Conservation (phyloP, 192 early-diverging fungal genomes). For the Chytriomyces sp. region DNA sequence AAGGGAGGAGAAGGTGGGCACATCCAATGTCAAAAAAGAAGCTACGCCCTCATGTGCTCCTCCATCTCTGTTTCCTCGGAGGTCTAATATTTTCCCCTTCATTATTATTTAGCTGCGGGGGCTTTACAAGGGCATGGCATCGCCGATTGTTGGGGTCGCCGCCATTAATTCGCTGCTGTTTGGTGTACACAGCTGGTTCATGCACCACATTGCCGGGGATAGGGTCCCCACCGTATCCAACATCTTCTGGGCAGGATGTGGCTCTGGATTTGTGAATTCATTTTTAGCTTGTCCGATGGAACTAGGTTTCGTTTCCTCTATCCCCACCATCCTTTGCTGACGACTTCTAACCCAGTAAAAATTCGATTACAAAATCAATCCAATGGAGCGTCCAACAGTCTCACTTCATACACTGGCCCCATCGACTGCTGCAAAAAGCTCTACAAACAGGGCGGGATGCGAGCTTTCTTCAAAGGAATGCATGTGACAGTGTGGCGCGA, state of each 20-base stretch:
- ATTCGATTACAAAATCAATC: constrained; percentile 51
- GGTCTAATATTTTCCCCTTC: too few relatives aligned
- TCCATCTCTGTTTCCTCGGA: too few relatives aligned
- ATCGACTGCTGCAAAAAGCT: constrained; percentile 45
- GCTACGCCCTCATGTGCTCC: too few relatives aligned
- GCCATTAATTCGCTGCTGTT: constrained; percentile 50
- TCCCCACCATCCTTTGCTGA: too few relatives aligned
- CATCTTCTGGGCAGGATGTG: constrained; percentile 49
- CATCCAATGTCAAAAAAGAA: too few relatives aligned
- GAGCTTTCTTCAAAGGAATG: constrained; percentile 42
- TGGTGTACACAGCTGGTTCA: constrained; percentile 51
- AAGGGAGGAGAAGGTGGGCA: constrained; percentile 45
- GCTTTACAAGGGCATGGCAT: constrained; percentile 94
- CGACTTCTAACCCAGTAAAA: constrained; percentile 49
- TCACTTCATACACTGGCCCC: constrained; percentile 38
- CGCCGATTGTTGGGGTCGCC: constrained; percentile 87
- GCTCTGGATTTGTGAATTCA: constrained; percentile 47
- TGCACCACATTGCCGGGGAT: constrained; percentile 43
- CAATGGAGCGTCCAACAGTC: too few relatives aligned
- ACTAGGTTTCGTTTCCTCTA: constrained; percentile 34
- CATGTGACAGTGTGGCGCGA: constrained; percentile 45
- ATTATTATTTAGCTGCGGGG: constrained; percentile 51
- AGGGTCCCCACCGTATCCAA: constrained; percentile 13
- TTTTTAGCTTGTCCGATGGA: constrained; percentile 57
- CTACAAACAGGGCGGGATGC: constrained; percentile 34